These are phyloP conservation scores for Exophiala oligosperma DNA, from an alignment of 2,329 filamentous ascomycete species.

Conservation along the genomic window DNA sequence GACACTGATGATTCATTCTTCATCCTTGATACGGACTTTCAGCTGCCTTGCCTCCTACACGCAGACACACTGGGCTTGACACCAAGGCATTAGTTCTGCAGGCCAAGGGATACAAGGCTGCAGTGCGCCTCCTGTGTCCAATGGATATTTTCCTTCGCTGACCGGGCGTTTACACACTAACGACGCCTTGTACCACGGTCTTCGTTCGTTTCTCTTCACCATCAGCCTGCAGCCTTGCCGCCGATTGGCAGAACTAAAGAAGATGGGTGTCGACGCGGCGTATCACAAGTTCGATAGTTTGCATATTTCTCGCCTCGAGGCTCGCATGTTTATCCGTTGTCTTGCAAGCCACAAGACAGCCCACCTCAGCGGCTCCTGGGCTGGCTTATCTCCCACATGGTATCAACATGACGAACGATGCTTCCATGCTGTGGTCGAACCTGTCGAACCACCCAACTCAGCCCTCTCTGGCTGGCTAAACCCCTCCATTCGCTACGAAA, in stretches of 20 bases:
- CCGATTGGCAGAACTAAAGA: neutral
- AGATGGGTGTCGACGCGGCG: neutral
- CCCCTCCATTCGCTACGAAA: neutral
- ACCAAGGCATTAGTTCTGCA: conserved; percentile 8
- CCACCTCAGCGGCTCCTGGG: neutral
- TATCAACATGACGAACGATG: neutral
- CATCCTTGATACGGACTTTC: neutral
- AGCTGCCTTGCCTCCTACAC: neutral
- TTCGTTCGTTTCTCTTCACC: neutral
- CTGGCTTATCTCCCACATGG: neutral
- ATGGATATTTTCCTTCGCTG: neutral
- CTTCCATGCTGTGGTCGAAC: neutral
- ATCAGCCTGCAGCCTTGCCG: neutral
- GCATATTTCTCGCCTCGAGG: neutral
- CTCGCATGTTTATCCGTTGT: neutral
- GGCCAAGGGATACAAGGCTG: conserved; percentile 1
- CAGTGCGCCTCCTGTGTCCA: neutral
- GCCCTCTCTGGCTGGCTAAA: neutral
- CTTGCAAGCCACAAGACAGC: neutral
- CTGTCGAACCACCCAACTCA: neutral
- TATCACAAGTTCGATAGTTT: neutral
- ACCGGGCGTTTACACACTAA: neutral
- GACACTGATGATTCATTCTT: too few species aligned
- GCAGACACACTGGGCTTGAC: neutral
- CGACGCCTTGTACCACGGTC: neutral